These are phyloP conservation scores for Leucoagaricus sp. DNA, from an alignment of 1,284 basidiomycete genomes.

Conservation along the genomic window DNA sequence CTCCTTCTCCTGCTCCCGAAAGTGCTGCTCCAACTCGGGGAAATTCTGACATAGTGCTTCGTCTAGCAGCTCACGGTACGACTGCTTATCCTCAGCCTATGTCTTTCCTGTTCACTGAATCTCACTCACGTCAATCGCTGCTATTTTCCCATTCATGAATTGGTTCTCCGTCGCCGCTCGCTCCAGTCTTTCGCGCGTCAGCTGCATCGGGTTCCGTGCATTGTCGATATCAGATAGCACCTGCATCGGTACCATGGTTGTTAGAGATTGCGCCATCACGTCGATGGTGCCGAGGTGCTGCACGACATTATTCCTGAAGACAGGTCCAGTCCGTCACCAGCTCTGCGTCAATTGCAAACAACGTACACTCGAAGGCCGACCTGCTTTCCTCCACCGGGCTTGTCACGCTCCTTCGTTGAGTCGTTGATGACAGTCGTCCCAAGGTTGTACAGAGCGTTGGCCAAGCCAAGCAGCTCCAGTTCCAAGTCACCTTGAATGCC, in stretches of 20 bases:
- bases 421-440: constrained; percentile 79
- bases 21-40: constrained; percentile 50
- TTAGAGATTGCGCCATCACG: constrained; percentile 57
- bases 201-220: constrained; percentile 74
- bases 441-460: constrained; percentile 73
- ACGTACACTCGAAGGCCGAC: constrained; percentile 68
- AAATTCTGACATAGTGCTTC: constrained; percentile 61
- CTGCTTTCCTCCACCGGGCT: constrained; percentile 64
- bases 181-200: constrained; percentile 77
- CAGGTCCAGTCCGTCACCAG: constrained; percentile 7
- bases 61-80: constrained; percentile 56
- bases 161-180: constrained; percentile 83
- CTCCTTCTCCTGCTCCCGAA: constrained; percentile 16
- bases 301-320: constrained; percentile 69
- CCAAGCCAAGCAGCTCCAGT: constrained; percentile 71
- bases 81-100: constrained; percentile 34
- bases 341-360: neutral
- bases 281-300: constrained; percentile 63
- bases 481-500: constrained; percentile 74
- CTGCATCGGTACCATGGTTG: constrained; percentile 71
- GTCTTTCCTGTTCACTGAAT: neutral
- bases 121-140: constrained; percentile 65
- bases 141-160: constrained; percentile 87
- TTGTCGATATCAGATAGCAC: constrained; percentile 76
- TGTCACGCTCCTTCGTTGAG: constrained; percentile 73